Base-by-base conservation (phyloP, 352 stramenopile species). In the Phytophthora cryptogea region DNA sequence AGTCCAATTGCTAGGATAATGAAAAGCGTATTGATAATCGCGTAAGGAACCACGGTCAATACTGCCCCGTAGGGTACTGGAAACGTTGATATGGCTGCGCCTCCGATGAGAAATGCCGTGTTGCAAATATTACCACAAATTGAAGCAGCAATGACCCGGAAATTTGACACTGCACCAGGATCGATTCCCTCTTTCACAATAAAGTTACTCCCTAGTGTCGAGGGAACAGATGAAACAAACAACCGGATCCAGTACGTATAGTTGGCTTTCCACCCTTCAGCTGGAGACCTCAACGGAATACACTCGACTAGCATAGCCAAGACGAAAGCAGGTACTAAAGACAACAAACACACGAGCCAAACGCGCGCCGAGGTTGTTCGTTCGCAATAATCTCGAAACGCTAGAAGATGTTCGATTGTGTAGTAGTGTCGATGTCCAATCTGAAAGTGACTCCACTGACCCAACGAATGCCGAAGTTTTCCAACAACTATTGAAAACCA, bases 191-290 rank as follows among this genome's bases (percentile, higher is more conserved):
- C 26, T 8, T 40, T 35, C 16, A 49, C 30, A 8, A 56, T 41
- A 27, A 63, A 4, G 7, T 32, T 23, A 17, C 33, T 26, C n/a
- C 30, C 41, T 3, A 66, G 40, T 23, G 36, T 39, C 27, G 48
- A 35, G 7, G 59, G 39, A 5, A 59, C 36, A 2, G n/a, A 50
- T 13, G 52, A 65, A 30, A 66, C 27, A 28, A 63, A 57, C n/a
- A 58, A n/a, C 4, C 63, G 63, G 11, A 70, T 40, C 43, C 37
- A 76, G 32, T 62, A 53, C n/a, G 41, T 39, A 33, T 62, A 60
- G 51, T 74, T 76, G 10, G 39, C 54, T 28, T 35, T 36, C 51
- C 58, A 70, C 2, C 59, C 59, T 10, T 52, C 41, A 11, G 4
- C 14, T 1, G 57, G 68, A n/a, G 36, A 13, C 5, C 17, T 14